Base-by-base conservation (phyloP, 208 protist species). In the Tritrichomonas foetus region DNA sequence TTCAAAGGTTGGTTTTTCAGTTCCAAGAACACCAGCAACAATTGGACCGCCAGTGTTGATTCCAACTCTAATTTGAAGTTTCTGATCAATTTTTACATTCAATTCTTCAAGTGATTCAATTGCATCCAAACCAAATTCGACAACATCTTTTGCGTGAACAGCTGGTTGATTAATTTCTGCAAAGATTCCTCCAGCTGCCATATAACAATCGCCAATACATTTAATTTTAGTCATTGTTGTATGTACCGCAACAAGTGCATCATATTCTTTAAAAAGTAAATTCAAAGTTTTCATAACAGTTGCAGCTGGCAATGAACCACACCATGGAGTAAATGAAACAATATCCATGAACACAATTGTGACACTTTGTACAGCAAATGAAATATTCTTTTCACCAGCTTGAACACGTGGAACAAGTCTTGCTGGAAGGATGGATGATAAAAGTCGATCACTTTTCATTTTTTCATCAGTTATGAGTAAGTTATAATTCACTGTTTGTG, bases 191-290 rank as follows among this genome's bases (percentile, higher is more conserved):
- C 74, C 74, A n/a, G 74, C 74, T 3, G n/a, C 74, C 74, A 82
- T 82, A 44, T 82, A 82, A 36, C 74, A 82, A 44, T 82, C 74
- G 41, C 74, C n/a, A n/a, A n/a, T n/a, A n/a, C n/a, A n/a, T n/a
- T n/a, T n/a, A n/a, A n/a, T n/a, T n/a, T n/a, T n/a, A n/a, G 74
- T 82, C 74, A 82, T 82, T n/a, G 74, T 82, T 53, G 74, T 47
- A 44, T 82, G 41, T 20, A 50, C 50, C 8, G 41, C 74, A 44
- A 25, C n/a, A n/a, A 82, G 30, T 9, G 33, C 20, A 41, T 82
- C 74, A 41, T 50, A 82, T 30, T 82, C 74, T 44, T 50, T 50
- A 41, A 50, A 82, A 3, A 82, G 16, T 53, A 25, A 50, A 36
- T 82, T 82, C 9, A 82, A 25, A 33, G 74, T 50, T 1, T 25